phyloP scores from a whole-genome alignment of 1,284 basidiomycete genomes.

The Cutaneotrichosporon sp. region DNA sequence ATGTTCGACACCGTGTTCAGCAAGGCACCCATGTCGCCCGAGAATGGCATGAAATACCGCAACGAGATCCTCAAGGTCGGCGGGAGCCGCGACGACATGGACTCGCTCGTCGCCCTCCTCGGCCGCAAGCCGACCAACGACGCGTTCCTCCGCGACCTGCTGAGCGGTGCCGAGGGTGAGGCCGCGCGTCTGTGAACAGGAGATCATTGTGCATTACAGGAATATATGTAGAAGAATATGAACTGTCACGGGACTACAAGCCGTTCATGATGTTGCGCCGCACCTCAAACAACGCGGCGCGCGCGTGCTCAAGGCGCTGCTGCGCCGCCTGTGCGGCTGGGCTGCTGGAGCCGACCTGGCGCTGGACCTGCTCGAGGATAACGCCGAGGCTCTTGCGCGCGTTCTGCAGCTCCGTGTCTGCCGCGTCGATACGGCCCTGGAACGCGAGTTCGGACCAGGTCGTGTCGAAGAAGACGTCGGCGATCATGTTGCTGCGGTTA shows the following conservation, averaged over 20 bases:
- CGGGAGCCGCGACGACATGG: conserved; percentile 23
- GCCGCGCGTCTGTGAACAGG: neutral
- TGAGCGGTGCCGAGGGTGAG: conserved; percentile 17
- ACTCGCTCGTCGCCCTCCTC: conserved; percentile 20
- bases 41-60: conserved; percentile 25
- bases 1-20: conserved; percentile 27
- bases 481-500: conserved; percentile 20
- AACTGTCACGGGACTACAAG: neutral
- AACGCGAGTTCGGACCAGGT: conserved; percentile 26
- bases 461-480: conserved; percentile 31
- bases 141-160: conserved; percentile 28
- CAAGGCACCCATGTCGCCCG: conserved; percentile 21
- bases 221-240: neutral
- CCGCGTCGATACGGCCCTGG: conserved; percentile 25
- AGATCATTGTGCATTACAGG: neutral
- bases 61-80: conserved; percentile 22
- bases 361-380: neutral
- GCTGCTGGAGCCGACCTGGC: neutral
- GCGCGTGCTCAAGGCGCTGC: neutral
- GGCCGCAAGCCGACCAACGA: conserved; percentile 28
- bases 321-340: neutral
- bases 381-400: neutral
- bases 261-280: conserved; percentile 1
- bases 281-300: neutral
- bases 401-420: neutral